Percentiles rank a stretch among this genome's conserved stretches.
These are phyloP conservation scores for Trematosphaeria pertusa DNA, from an alignment of 2,329 filamentous ascomycete species.

Conservation along the genomic window DNA sequence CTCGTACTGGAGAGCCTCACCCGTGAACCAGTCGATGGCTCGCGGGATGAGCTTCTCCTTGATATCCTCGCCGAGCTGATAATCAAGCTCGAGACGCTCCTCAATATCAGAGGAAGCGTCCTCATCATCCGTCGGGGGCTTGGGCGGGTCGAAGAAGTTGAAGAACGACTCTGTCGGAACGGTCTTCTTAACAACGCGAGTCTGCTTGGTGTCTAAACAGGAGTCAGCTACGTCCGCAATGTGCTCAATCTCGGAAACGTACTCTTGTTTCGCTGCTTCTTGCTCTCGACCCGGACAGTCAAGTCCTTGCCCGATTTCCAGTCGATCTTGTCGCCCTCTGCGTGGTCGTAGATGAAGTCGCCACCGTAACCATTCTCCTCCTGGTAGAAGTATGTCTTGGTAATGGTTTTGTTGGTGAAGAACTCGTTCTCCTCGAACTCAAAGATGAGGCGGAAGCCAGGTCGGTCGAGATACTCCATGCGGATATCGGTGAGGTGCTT, in stretches of 20 bases:
- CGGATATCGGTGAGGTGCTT: constrained; percentile 91
- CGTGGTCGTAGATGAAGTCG: constrained; percentile 99
- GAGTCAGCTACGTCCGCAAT: constrained; percentile 18
- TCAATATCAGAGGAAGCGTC: constrained; percentile 90
- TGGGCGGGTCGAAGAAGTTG: constrained; percentile 98
- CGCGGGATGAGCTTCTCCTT: constrained; percentile 99
- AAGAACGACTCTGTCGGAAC: constrained; percentile 96
- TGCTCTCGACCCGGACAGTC: constrained; percentile 94
- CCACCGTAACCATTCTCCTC: constrained; percentile 98
- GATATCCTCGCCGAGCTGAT: constrained; percentile 98
- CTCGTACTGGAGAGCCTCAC: constrained; percentile 95
- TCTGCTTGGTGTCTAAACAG: constrained; percentile 91
- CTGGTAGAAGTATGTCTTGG: constrained; percentile 99
- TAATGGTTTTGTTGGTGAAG: constrained; percentile 96
- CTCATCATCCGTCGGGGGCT: constrained; percentile 77
- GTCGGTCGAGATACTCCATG: constrained; percentile 99
- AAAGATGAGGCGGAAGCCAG: constrained; percentile 97
- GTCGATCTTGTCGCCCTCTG: constrained; percentile 96
- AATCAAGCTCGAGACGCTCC: constrained; percentile 96
- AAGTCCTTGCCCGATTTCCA: constrained; percentile 95
- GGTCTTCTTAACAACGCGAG: constrained; percentile 97
- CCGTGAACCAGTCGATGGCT: constrained; percentile 99
- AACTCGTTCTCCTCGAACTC: constrained; percentile 95
- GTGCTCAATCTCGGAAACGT: constrained; percentile 46
- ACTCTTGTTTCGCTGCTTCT: constrained; percentile 99